Conservation (phyloP, 116 monocot genomes). For the Papilionanthe hybrid region DNA sequence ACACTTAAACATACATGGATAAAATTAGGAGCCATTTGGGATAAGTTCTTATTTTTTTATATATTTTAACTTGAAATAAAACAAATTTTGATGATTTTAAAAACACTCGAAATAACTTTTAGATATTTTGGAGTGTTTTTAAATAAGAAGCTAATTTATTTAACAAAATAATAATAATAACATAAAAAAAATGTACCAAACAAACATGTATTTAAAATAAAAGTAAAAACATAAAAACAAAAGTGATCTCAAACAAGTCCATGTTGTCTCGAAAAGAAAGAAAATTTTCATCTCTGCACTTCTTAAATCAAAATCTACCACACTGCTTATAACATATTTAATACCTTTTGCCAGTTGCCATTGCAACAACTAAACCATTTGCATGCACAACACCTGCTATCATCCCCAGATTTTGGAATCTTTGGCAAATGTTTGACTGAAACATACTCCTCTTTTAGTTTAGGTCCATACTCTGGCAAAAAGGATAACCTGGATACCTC, state of each 20-base stretch:
- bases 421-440: constrained; percentile 74
- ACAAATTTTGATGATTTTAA: too few relatives aligned
- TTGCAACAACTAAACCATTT: constrained; percentile 74
- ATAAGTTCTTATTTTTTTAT: too few relatives aligned
- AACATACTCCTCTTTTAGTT: constrained; percentile 92
- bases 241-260: too few relatives aligned
- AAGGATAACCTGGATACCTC: constrained; percentile 92
- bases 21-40: not conserved
- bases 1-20: not conserved
- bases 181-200: too few relatives aligned
- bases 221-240: not conserved
- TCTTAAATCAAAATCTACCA: not conserved
- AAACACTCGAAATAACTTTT: too few relatives aligned
- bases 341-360: constrained; percentile 94
- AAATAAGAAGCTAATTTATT: not conserved
- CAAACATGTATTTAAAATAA: not conserved
- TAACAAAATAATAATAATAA: not conserved
- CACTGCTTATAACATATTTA: not conserved
- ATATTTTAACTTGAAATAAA: too few relatives aligned
- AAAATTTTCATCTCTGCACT: not conserved
- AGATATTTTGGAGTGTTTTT: too few relatives aligned
- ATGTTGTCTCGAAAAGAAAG: not conserved
- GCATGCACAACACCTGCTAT: constrained; percentile 48
- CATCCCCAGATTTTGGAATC: constrained; percentile 44
- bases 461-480: constrained; percentile 90